A percentile compares a stretch with the other conserved stretches of the same genome.
Conservation (phyloP, 148 eudicot genomes). For the Rhododendron mucronatum region DNA sequence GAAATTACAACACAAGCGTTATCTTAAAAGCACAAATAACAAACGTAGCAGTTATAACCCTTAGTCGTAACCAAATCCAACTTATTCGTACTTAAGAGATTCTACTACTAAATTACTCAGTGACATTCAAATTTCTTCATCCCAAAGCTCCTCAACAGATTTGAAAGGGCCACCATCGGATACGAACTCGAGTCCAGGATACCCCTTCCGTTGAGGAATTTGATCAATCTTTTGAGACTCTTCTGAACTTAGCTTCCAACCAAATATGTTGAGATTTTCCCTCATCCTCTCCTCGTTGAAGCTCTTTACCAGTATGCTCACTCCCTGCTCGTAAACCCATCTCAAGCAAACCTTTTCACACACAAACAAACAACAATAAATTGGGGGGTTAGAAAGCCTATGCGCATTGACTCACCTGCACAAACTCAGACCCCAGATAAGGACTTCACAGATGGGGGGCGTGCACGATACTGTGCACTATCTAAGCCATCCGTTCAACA, state of each 20-base stretch:
- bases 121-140: not conserved
- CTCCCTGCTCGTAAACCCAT: conserved; percentile 24
- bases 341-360: conserved; percentile 13
- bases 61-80: not conserved
- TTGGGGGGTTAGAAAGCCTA: not conserved
- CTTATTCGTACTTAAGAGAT: no score
- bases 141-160: conserved; percentile 11
- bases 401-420: no score
- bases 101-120: no score
- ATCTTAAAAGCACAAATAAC: not conserved
- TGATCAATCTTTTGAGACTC: conserved; percentile 5
- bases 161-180: conserved; percentile 10
- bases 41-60: not conserved
- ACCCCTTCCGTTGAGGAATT: not conserved
- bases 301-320: conserved; percentile 18
- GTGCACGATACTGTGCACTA: no score
- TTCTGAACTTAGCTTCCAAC: conserved; percentile 8
- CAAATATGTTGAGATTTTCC: conserved; percentile 16
- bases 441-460: no score
- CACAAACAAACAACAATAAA: not conserved
- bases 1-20: not conserved
- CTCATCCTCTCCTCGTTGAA: conserved; percentile 12
- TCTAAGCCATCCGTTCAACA: no score
- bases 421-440: no score
- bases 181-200: not conserved